Percentiles rank a stretch among this genome's conserved stretches.
These are phyloP conservation scores for Margaritispora aquatica DNA, from an alignment of 495 filamentous ascomycete species.

Conservation along the genomic window DNA sequence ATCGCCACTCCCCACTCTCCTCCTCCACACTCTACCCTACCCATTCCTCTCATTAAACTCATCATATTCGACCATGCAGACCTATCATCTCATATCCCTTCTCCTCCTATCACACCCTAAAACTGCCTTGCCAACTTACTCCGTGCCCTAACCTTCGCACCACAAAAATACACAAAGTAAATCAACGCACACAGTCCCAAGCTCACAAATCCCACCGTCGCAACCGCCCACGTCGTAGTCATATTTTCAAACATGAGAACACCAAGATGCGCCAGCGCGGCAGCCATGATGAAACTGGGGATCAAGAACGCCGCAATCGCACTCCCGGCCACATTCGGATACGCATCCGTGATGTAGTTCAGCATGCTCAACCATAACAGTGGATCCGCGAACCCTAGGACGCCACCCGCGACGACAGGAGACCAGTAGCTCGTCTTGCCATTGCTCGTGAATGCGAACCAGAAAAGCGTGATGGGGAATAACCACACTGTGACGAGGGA, in stretches of 20 bases:
- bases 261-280: constrained; percentile 32
- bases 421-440: constrained; percentile 33
- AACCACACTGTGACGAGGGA: constrained; percentile 32
- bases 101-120: not conserved
- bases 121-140: constrained; percentile 2
- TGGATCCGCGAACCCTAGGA: constrained; percentile 32
- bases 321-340: constrained; percentile 32
- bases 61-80: too few relatives aligned
- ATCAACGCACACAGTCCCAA: constrained; percentile 31
- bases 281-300: constrained; percentile 31
- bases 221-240: constrained; percentile 32
- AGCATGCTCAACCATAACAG: constrained; percentile 33
- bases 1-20: too few relatives aligned
- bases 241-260: constrained; percentile 33
- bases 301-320: constrained; percentile 36
- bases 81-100: not conserved
- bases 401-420: constrained; percentile 29
- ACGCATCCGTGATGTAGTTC: constrained; percentile 34
- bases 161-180: constrained; percentile 34
- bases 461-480: constrained; percentile 32
- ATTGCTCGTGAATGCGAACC: constrained; percentile 33
- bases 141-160: constrained; percentile 22
- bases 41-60: too few relatives aligned
- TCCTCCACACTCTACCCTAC: too few relatives aligned
- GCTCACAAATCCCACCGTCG: constrained; percentile 30